phyloP scores from a whole-genome alignment of 2,329 filamentous ascomycete species.

The Neopestalotiopsis clavispora region DNA sequence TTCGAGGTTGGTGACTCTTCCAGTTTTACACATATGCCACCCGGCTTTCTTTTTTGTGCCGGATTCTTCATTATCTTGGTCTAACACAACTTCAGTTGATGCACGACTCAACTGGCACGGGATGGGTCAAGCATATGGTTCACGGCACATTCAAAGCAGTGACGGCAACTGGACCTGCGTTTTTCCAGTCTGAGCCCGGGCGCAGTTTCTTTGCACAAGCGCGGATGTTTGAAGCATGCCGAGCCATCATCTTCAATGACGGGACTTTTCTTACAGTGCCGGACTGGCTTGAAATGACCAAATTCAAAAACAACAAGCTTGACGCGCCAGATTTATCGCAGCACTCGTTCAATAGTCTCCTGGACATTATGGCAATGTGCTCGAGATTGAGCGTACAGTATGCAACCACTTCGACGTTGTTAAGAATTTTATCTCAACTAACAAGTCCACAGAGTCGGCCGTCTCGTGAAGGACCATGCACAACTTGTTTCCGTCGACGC shows the following conservation, averaged over 20 bases:
- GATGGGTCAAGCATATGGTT: conserved; percentile 20
- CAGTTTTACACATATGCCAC: neutral
- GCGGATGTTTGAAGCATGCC: conserved; percentile 18
- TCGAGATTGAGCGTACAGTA: conserved; percentile 17
- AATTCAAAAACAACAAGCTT: no score
- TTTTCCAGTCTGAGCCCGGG: conserved; percentile 5
- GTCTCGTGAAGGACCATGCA: neutral
- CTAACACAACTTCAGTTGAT: conserved; percentile 12
- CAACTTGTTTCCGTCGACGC: neutral
- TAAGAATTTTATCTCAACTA: neutral
- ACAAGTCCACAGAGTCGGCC: neutral
- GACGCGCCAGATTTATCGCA: neutral
- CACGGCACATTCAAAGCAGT: conserved; percentile 19
- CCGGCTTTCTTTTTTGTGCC: neutral
- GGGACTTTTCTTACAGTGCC: conserved; percentile 11
- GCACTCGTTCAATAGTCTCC: neutral
- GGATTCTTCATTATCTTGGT: neutral
- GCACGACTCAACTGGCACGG: conserved; percentile 15
- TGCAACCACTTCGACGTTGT: neutral
- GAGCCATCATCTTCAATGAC: conserved; percentile 17
- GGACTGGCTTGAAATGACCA: conserved; percentile 3
- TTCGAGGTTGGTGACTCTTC: conserved; percentile 16
- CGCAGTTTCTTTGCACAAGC: conserved; percentile 17
- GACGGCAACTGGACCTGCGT: conserved; percentile 7
- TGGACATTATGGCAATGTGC: conserved; percentile 14